A percentile compares a stretch with the other conserved stretches of the same genome.
Conservation (phyloP, 2,329 filamentous ascomycete species). For the Metarhizium humberi region DNA sequence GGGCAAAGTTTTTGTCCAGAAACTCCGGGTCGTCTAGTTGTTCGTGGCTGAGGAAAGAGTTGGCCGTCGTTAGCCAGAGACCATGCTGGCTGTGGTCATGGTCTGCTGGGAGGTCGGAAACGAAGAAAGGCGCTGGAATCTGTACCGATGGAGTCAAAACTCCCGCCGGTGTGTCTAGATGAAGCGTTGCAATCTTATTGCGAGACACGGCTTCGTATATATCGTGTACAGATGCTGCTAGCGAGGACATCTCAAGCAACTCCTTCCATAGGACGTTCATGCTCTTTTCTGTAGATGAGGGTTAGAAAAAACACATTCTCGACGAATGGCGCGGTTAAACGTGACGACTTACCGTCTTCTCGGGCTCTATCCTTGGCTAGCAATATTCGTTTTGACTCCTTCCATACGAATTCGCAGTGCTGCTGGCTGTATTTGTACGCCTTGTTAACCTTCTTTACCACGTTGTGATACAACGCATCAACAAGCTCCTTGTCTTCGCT, state of each 20-base stretch:
- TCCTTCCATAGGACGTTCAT: conserved; percentile 62
- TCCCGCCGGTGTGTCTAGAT: conserved; percentile 56
- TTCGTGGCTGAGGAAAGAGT: conserved; percentile 62
- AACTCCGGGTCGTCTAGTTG: conserved; percentile 55
- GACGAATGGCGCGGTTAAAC: not conserved
- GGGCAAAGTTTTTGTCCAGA: conserved; percentile 76
- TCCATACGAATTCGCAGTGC: conserved; percentile 82
- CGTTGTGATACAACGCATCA: conserved; percentile 73
- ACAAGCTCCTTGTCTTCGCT: conserved; percentile 67
- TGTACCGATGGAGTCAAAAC: conserved; percentile 53
- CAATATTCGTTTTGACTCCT: conserved; percentile 76
- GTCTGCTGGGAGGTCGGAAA: conserved; percentile 61
- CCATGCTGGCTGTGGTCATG: conserved; percentile 63
- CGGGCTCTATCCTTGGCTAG: conserved; percentile 72
- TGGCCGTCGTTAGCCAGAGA: conserved; percentile 80
- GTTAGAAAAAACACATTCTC: not conserved
- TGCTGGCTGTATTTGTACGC: conserved; percentile 89
- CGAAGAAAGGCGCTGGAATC: conserved; percentile 57
- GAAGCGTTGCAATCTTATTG: conserved; percentile 78
- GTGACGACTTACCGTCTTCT: conserved; percentile 45
- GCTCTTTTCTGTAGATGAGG: conserved; percentile 33
- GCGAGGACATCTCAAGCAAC: conserved; percentile 61
- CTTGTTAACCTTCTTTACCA: conserved; percentile 87
- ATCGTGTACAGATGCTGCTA: conserved; percentile 75
- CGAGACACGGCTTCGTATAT: conserved; percentile 73